Conservation (phyloP, 2,329 filamentous ascomycete species). For the Aspergillus persii region DNA sequence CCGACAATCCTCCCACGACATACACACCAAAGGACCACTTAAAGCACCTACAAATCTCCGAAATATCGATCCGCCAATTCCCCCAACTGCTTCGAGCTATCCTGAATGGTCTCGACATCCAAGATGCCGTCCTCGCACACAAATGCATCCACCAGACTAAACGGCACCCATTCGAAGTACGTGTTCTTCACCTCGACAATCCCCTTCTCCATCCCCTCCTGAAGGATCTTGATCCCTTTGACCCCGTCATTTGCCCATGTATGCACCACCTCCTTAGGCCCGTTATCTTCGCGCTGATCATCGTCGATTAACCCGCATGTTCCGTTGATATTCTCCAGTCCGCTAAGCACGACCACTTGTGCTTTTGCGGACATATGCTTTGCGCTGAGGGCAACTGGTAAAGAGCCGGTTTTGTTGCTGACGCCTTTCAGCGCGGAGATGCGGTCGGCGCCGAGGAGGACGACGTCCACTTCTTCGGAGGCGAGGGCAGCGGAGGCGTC, state of each 20-base stretch:
- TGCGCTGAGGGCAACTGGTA: slow-evolving; percentile 57
- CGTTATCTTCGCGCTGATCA: slow-evolving; percentile 52
- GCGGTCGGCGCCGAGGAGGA: slow-evolving; percentile 64
- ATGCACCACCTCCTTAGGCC: slow-evolving; percentile 50
- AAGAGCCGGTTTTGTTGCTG: slow-evolving; percentile 65
- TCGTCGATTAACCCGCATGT: slow-evolving; percentile 49
- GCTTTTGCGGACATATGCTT: slow-evolving; percentile 47
- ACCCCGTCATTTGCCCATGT: slow-evolving; percentile 43
- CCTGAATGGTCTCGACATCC: slow-evolving; percentile 19
- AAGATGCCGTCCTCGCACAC: slow-evolving; percentile 54
- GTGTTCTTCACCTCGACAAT: slow-evolving; percentile 42
- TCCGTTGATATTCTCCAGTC: slow-evolving; percentile 61
- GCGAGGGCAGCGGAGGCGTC: slow-evolving; percentile 61
- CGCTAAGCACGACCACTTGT: slow-evolving; percentile 57
- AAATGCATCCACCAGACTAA: slow-evolving; percentile 52
- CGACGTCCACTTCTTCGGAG: slow-evolving; percentile 51
- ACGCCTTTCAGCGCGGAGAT: slow-evolving; percentile 59
- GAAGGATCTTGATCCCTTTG: slow-evolving; percentile 23
- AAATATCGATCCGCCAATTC: slow-evolving; percentile 21
- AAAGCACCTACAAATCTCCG: slow-evolving; percentile 5
- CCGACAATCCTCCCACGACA: no score
- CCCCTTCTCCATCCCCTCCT: slow-evolving; percentile 12
- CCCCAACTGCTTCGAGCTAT: slow-evolving; percentile 23
- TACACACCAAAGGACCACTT: no score
- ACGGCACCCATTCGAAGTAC: slow-evolving; percentile 63